These are phyloP conservation scores for Volutella citrinella DNA, from an alignment of 2,329 filamentous ascomycete genomes.

Conservation along the genomic window DNA sequence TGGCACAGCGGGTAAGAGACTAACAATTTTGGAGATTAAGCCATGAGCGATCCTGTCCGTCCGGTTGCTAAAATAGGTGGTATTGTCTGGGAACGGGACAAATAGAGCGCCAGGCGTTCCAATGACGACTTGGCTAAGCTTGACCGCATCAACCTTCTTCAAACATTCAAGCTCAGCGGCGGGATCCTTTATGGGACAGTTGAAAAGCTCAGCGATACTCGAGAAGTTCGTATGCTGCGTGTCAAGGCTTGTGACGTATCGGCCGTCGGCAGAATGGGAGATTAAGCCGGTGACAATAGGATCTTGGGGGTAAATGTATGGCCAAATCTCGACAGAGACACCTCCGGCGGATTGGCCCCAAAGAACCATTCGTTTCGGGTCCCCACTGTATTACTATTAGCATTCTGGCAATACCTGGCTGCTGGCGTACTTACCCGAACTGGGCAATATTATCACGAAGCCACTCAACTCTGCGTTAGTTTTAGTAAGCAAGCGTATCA, in stretches of 20 bases:
- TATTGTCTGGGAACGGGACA: constrained; percentile 12
- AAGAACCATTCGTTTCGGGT: constrained; percentile 20
- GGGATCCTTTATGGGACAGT: constrained; percentile 2
- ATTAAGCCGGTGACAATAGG: constrained; percentile 46
- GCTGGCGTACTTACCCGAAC: too few species aligned
- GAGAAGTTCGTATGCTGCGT: constrained; percentile 9
- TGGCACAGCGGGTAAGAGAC: too few species aligned
- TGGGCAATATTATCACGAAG: constrained; percentile 22
- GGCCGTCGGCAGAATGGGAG: constrained; percentile 33
- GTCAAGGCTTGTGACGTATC: constrained; percentile 2
- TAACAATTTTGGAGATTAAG: constrained; percentile 12
- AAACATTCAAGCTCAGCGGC: constrained; percentile 3
- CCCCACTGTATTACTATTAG: too few species aligned
- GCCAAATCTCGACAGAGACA: constrained; percentile 40
- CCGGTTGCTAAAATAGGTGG: constrained; percentile 11
- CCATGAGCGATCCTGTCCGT: constrained; percentile 11
- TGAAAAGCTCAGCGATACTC: constrained; percentile 5
- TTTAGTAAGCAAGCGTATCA: too few species aligned
- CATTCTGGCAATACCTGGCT: too few species aligned
- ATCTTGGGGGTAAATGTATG: constrained; percentile 43
- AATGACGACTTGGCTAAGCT: constrained; percentile 7
- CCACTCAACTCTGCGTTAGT: too few species aligned
- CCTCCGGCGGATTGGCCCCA: constrained; percentile 27
- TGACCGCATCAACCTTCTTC: constrained; percentile 2
- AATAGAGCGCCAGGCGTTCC: constrained; percentile 7